Evolutionary conservation across 768 basidiomycete species (phyloP), one percentile per base, ranked within the genome.

Genomic region (Termitomyces sp.): DNA sequence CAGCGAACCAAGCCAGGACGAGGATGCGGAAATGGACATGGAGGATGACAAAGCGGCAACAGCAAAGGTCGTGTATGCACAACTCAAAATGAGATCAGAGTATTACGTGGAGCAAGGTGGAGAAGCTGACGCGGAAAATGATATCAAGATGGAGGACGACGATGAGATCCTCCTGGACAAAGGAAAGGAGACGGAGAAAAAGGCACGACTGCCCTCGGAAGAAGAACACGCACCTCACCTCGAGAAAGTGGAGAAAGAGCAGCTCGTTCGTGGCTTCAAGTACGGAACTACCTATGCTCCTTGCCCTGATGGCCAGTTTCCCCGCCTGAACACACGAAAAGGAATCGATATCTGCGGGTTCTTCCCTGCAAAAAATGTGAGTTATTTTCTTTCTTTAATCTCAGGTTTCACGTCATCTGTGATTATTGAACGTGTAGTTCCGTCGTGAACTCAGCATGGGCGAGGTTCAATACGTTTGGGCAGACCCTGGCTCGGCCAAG

Each of bases 331-430:
- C n/a, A 90, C 93, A 0, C 80, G 74, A 66, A 88, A 86, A 64
- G 96, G 96, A 0, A 88, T 98, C 47, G 92, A 96, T 51, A 83
- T 98, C 43, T 83, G 88, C 64, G 89, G 87, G 0, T 97, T 98
- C 75, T 88, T 97, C 69, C 79, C 74, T 4, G 69, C 67, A 26
- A 79, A 80, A 55, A 86, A 87, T 60, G 94, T 94, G 62, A 24
- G 77, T 62, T 39, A 36, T 24, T 22, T 48, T 39, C 20, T 56
- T 16, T 22, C 39, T 46, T 1, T 3, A n/a, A 20, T 59, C 18
- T 57, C 24, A 32, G 24, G 26, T 39, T 22, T 31, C 43, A 5
- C 31, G 47, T 53, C 49, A 24, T 39, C 26, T 55, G 44, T 50
- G 53, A 20, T 36, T 3, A 46, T 39, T 48, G 46, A 36, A 24